Conservation (phyloP, 2,329 filamentous ascomycete species). For the Fonsecaea pugnacius region DNA sequence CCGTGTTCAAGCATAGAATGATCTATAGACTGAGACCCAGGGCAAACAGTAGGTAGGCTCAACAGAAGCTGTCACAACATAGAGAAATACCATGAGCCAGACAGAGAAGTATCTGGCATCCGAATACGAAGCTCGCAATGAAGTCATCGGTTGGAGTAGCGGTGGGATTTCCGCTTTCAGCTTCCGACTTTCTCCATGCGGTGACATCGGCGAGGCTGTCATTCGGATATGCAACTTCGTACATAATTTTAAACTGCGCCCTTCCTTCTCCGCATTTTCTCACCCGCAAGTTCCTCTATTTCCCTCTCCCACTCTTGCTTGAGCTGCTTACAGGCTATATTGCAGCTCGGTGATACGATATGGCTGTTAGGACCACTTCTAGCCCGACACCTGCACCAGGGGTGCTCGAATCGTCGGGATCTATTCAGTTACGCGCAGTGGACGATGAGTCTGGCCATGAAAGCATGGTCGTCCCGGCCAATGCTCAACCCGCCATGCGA, state of each 20-base stretch:
- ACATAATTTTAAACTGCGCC: not conserved
- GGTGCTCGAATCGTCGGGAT: conserved; percentile 5
- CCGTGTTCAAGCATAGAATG: too few relatives aligned
- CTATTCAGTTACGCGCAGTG: conserved; percentile 20
- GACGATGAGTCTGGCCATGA: conserved; percentile 25
- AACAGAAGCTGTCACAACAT: not conserved
- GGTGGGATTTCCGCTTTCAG: not conserved
- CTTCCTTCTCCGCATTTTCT: not conserved
- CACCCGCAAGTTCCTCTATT: not conserved
- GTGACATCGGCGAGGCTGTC: not conserved
- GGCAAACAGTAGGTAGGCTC: not conserved
- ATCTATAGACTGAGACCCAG: too few relatives aligned
- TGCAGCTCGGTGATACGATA: not conserved
- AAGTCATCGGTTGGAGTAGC: not conserved
- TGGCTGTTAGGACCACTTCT: not conserved
- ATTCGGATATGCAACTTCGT: not conserved
- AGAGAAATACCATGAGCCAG: not conserved
- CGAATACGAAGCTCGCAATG: not conserved
- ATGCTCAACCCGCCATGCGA: conserved; percentile 39
- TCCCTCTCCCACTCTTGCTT: not conserved
- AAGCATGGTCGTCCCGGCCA: conserved; percentile 21
- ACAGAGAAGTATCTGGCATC: not conserved
- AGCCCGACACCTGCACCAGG: not conserved
- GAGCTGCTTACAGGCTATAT: not conserved
- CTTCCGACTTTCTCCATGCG: not conserved